Base-by-base conservation (phyloP, 176 grass and related monocot species). In the Triticum urartu region DNA sequence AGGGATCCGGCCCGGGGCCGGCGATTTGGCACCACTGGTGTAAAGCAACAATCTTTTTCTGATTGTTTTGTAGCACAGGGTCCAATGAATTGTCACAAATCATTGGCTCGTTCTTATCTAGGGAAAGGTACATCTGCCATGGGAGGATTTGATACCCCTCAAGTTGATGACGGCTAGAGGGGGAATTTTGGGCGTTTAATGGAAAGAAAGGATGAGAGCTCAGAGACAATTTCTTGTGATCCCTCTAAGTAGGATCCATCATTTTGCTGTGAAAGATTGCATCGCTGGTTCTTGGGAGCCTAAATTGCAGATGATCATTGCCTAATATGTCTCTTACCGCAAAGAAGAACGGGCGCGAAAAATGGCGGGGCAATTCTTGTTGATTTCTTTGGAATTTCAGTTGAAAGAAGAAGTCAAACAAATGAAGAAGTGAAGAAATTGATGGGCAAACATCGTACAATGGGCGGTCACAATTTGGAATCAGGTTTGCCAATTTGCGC, bases 171-270 rank as follows among this genome's bases (percentile, higher is more conserved):
- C 47, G 80, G 58, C 80, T 68, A 36, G 80, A 84, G 80, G 35
- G 74, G 58, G 67, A 30, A 75, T 87, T 90, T 80, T 81, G 10
- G 78, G 87, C 68, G 81, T 79, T 79, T 80, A 68, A 87, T 21
- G 60, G 89, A 91, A 91, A 87, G 81, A 84, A 91, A 91, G 89
- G 81, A 91, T 48, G 89, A 87, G 75, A 91, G 81, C 59, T 75
- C 85, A 26, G 60, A 84, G 89, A 91, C 80, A 91, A 87, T 75
- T 75, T 68, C 75, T 32, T 75, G 74, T 79, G 89, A 80, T 75
- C 80, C 75, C 74, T 78, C 32, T 40, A 90, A 42, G 30, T 90
- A 54, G 79, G 84, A 86, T 78, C 25, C 12, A 87, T 45, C 20
- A 73, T 86, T 56, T 79, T 75, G 59, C 33, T 14, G 13, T 34